Percentiles rank a stretch among this genome's conserved stretches.
phyloP scores from a whole-genome alignment of 768 basidiomycete genomes.

The Leccinum variicolor region DNA sequence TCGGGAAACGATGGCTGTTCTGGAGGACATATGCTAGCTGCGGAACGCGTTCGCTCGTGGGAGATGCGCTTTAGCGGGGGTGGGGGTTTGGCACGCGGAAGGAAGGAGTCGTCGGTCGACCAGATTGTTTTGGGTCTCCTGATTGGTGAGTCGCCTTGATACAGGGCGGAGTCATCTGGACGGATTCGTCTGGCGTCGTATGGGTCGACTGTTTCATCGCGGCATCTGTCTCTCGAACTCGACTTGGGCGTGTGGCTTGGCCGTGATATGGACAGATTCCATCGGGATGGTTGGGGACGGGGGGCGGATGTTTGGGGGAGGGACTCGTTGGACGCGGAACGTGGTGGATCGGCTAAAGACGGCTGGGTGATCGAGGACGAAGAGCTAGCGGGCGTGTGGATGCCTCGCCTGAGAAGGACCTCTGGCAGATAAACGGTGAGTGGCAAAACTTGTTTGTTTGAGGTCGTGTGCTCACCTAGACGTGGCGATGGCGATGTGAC shows the following conservation, averaged over 20 bases:
- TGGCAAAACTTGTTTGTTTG: neutral
- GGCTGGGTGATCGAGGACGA: neutral
- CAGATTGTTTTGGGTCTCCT: conserved; percentile 6
- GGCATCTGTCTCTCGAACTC: neutral
- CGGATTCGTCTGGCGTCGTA: neutral
- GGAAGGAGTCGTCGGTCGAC: conserved; percentile 14
- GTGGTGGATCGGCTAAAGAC: neutral
- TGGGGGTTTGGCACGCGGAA: conserved; percentile 22
- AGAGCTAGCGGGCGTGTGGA: neutral
- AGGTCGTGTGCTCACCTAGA: conserved; percentile 7
- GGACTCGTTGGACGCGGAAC: neutral
- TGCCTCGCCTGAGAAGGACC: neutral
- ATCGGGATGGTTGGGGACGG: neutral
- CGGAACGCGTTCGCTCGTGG: conserved; percentile 12
- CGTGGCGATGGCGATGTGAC: neutral
- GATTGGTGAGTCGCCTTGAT: neutral
- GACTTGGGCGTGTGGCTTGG: neutral
- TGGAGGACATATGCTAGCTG: neutral
- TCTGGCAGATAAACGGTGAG: conserved; percentile 1
- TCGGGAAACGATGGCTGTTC: neutral
- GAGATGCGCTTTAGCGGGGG: conserved; percentile 8
- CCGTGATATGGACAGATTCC: neutral
- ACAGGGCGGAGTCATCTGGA: neutral
- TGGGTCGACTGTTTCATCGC: neutral
- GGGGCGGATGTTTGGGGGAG: neutral